A percentile compares a stretch with the other conserved stretches of the same genome.
Conservation (phyloP, 164 flowering plant species). For the Nelumbo lutea region DNA sequence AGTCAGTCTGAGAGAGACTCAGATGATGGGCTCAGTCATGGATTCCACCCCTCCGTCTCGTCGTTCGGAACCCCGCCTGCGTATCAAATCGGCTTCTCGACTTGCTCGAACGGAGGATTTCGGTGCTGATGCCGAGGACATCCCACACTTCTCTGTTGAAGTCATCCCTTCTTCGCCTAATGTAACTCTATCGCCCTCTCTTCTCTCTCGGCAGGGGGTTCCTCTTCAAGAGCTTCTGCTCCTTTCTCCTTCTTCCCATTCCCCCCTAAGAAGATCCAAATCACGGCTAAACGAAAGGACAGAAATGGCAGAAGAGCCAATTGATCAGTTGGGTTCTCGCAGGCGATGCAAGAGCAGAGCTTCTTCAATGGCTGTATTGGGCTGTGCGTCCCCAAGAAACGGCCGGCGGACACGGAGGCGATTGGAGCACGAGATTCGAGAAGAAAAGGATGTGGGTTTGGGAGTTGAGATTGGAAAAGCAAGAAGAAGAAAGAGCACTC, state of each 20-base stretch:
- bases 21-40: constrained; percentile 24
- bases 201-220: constrained; percentile 11
- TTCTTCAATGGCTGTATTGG: constrained; percentile 28
- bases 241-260: constrained; percentile 45
- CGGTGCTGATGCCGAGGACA: constrained; percentile 4
- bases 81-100: constrained; percentile 49
- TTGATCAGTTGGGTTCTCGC: constrained; percentile 33
- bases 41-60: constrained; percentile 48
- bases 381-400: constrained; percentile 59
- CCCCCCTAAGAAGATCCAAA: constrained; percentile 41
- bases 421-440: constrained; percentile 41
- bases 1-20: not conserved
- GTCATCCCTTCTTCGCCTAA: constrained; percentile 14
- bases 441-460: constrained; percentile 48
- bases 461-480: constrained; percentile 54
- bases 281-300: constrained; percentile 41
- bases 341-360: constrained; percentile 43
- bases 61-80: constrained; percentile 33
- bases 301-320: constrained; percentile 40
- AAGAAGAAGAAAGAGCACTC: constrained; percentile 43
- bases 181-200: constrained; percentile 14
- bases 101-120: constrained; percentile 21
- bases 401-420: constrained; percentile 45
- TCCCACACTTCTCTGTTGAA: constrained; percentile 29
- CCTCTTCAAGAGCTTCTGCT: constrained; percentile 52